Conservation (phyloP, 2,329 filamentous ascomycete genomes). For the Tolypocladium nubicola region DNA sequence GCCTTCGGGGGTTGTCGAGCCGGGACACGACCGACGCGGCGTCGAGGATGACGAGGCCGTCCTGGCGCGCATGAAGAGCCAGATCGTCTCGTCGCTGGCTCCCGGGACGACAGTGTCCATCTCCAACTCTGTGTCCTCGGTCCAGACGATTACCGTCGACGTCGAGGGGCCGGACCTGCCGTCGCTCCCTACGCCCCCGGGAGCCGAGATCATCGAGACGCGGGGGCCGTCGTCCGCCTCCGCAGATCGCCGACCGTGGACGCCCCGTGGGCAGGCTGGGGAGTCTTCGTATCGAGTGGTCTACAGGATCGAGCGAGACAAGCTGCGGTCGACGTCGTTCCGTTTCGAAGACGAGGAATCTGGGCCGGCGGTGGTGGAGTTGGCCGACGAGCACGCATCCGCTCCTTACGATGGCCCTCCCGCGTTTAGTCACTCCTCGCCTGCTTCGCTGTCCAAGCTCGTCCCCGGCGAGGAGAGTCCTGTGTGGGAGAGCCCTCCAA, state of each 20-base stretch:
- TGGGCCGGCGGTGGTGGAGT: conserved; percentile 15
- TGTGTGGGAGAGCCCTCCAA: background rate
- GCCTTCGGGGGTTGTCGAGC: background rate
- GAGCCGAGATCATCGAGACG: conserved; percentile 48
- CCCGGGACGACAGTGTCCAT: conserved; percentile 48
- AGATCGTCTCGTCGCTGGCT: conserved; percentile 44
- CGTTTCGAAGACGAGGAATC: conserved; percentile 19
- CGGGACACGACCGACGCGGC: background rate
- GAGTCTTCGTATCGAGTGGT: conserved; percentile 42
- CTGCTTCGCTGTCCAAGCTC: background rate
- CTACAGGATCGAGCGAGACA: conserved; percentile 47
- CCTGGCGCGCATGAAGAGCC: conserved; percentile 34
- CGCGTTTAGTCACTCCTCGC: background rate
- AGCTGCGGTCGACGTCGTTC: conserved; percentile 29
- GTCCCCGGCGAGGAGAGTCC: background rate
- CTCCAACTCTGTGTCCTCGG: conserved; percentile 46
- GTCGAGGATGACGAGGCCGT: conserved; percentile 30
- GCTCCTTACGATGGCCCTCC: background rate
- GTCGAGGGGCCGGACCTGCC: conserved; percentile 42
- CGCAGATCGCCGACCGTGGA: conserved; percentile 2
- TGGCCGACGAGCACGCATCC: conserved; percentile 10
- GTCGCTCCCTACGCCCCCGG: conserved; percentile 43
- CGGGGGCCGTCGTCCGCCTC: conserved; percentile 10
- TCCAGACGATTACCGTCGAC: conserved; percentile 55
- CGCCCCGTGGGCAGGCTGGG: conserved; percentile 10